Evolutionary conservation across 768 basidiomycete species (phyloP).

Genomic region (Boletus barrowsii): DNA sequence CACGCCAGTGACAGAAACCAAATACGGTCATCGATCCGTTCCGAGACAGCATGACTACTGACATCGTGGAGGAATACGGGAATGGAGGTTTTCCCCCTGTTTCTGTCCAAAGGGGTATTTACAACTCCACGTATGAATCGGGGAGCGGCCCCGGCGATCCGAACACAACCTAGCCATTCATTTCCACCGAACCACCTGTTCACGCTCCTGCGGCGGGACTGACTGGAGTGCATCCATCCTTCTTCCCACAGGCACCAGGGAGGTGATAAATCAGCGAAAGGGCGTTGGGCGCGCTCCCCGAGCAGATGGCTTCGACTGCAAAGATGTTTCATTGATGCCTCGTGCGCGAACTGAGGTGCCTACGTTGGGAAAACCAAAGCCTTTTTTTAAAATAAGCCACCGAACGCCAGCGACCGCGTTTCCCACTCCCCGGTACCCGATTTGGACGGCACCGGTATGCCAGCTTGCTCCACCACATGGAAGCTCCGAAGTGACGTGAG

Average conservation of each 20-base stretch:
- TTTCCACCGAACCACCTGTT: neutral
- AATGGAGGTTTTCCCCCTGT: slow-evolving; percentile 4
- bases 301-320: slow-evolving; percentile 48
- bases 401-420: neutral
- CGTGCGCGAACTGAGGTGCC: slow-evolving; percentile 54
- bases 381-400: neutral
- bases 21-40: neutral
- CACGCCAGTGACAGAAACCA: neutral
- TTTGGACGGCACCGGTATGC: neutral
- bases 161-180: neutral
- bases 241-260: slow-evolving; percentile 31
- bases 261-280: slow-evolving; percentile 62
- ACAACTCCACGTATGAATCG: neutral
- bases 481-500: slow-evolving; percentile 36
- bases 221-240: neutral
- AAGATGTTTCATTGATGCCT: slow-evolving; percentile 53
- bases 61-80: neutral
- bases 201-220: neutral
- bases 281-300: slow-evolving; percentile 41
- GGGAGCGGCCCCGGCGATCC: neutral
- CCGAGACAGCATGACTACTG: neutral
- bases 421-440: slow-evolving; percentile 4
- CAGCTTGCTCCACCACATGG: slow-evolving; percentile 57
- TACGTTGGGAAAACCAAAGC: slow-evolving; percentile 5
- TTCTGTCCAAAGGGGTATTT: neutral